Base-by-base conservation (phyloP, 2,329 filamentous ascomycete genomes). In the Chrysosporium queenslandicum region DNA sequence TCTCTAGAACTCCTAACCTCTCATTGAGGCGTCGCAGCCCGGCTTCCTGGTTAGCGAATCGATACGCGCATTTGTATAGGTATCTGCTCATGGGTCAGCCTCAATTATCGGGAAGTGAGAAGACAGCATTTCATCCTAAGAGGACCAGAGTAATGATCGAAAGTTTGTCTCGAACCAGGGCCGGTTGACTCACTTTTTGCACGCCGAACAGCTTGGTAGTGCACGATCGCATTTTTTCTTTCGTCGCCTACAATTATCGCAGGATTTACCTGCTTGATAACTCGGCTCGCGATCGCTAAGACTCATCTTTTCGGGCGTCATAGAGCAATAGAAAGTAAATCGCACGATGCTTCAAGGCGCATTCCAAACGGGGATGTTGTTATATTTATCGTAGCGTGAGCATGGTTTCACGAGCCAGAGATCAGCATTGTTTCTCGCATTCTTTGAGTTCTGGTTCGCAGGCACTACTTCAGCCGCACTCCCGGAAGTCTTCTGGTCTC, bases 191-290 rank as follows among this genome's bases (percentile, higher is more conserved):
- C 34, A 54, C 47, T 40, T 54, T n/a, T 40, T 29, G n/a, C 52
- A 50, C 7, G 47, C 50, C 9, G 37, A 39, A 29, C 52, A 54
- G n/a, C 23, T 37, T 2, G 52, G 47, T 8, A 43, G 34, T 21
- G 16, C 11, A 11, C 47, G 41, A 36, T 54, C 47, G 25, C 52
- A 54, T 36, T 47, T 54, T 32, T 54, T 54, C 47, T 54, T 54
- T n/a, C 52, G 34, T 41, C 46, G 29, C 32, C 52, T 50, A 25
- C 52, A 54, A 20, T 29, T 43, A 16, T 50, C 52, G 21, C 52
- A 54, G 18, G 52, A 50, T 27, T 14, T 41, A 18, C 30, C 36
- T 30, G 37, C 47, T 18, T 5, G 20, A 18, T n/a, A 32, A 8
- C 25, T 34, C 14, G 43, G 12, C 4, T 46, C 27, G 27, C 11